Evolutionary conservation across 2,329 filamentous ascomycete species (phyloP), one percentile per base, ranked within the genome.

Genomic region (Helicocarpus griseus): DNA sequence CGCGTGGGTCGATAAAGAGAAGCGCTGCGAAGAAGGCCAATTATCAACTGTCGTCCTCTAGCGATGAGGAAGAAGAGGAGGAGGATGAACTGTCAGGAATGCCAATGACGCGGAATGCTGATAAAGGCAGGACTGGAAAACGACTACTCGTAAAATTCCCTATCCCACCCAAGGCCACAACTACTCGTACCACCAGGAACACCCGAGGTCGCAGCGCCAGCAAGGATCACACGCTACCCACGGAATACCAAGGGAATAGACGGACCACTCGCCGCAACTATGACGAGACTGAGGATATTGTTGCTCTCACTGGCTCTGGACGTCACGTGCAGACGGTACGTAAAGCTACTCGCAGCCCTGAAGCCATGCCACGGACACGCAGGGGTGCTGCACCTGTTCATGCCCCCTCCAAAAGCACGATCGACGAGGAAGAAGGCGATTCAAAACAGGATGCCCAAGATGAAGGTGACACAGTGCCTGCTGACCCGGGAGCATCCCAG

Each of bases 211-310:
- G 66, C 47, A 69, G 66, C 50, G 58, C 57, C 28, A 67, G 64
- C 45, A 54, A 54, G 5, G 19, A 26, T 22, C 49, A 56, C 8
- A 40, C 41, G 1, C 43, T 36, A 29, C 8, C 24, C 29, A 54
- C 28, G 29, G 31, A 55, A 45, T 52, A 61, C 51, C 53, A 59
- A 48, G 53, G 55, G 59, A 70, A 53, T 56, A 61, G 81, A 56
- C 74, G 79, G 55, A 81, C 75, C 56, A 81, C 78, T 61, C 79
- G 81, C 43, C 72, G 80, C 17, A 80, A 76, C 22, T 78, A 80
- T 55, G 78, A 80, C 56, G 69, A 76, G 3, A 74, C 77, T 24
- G 75, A 77, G 33, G 74, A 78, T 31, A 73, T 83, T 13, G 67
- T 81, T 43, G 78, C 76, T 14, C 67, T 83, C 41, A 78, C 79